Percentiles rank a stretch among this genome's conserved stretches.
Evolutionary conservation across 2,329 filamentous ascomycete genomes (phyloP).

Genomic region (Calonectria hongkongensis): DNA sequence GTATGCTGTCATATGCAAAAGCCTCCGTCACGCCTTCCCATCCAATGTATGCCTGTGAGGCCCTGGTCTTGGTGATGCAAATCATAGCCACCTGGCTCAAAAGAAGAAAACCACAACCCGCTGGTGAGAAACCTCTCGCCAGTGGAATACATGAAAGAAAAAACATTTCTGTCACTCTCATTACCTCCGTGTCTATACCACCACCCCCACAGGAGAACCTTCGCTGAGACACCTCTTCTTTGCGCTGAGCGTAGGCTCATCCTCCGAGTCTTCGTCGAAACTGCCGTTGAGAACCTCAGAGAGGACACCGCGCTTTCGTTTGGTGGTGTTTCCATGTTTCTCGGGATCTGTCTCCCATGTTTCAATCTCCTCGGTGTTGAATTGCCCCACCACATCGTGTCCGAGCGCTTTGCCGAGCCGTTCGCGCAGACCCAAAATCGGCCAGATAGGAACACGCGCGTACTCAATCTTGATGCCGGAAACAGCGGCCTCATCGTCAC

Average conservation of each 20-base stretch:
- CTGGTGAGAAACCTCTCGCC: conserved; percentile 28
- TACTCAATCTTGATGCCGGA: conserved; percentile 68
- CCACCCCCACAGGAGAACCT: conserved; percentile 56
- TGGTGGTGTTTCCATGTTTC: conserved; percentile 53
- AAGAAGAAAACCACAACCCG: conserved; percentile 42
- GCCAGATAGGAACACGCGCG: conserved; percentile 71
- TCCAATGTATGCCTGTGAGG: conserved; percentile 36
- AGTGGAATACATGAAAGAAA: conserved; percentile 30
- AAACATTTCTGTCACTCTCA: not conserved
- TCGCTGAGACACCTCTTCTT: conserved; percentile 61
- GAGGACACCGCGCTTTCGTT: conserved; percentile 61
- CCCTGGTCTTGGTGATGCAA: conserved; percentile 36
- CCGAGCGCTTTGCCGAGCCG: conserved; percentile 73
- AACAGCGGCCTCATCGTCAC: conserved; percentile 51
- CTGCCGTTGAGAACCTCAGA: conserved; percentile 63
- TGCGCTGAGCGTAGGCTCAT: conserved; percentile 55
- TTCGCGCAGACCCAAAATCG: conserved; percentile 73
- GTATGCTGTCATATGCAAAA: conserved; percentile 25
- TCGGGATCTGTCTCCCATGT: conserved; percentile 66
- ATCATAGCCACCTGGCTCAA: conserved; percentile 26
- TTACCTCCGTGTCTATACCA: conserved; percentile 48
- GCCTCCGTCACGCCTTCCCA: conserved; percentile 26
- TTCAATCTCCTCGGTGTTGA: conserved; percentile 64
- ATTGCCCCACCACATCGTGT: conserved; percentile 67
- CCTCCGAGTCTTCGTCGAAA: conserved; percentile 62